Percentiles rank a stretch among this genome's conserved stretches.
phyloP scores from a whole-genome alignment of 345 rosid genomes.

The Toxicodendron radicans region DNA sequence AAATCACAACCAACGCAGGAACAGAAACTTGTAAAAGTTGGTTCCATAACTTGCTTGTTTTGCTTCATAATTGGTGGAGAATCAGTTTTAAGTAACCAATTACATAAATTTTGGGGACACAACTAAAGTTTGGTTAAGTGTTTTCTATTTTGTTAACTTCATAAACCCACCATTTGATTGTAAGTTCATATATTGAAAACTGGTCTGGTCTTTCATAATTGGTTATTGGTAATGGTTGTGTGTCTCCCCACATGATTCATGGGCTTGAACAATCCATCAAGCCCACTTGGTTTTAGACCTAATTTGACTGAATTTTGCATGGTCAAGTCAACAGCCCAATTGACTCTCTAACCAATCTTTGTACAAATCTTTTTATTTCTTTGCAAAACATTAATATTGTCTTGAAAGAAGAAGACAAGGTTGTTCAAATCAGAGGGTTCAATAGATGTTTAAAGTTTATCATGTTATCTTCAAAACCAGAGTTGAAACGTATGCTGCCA shows the following conservation, averaged over 20 bases:
- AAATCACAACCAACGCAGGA: conserved; percentile 1
- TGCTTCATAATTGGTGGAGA: neutral
- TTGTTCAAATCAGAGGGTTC: neutral
- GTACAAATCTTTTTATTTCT: too few relatives aligned
- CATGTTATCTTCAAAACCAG: conserved; percentile 19
- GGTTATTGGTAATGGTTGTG: neutral
- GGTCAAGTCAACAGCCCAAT: neutral
- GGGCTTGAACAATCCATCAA: too few relatives aligned
- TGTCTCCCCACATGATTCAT: too few relatives aligned
- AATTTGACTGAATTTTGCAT: too few relatives aligned
- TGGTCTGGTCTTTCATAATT: neutral
- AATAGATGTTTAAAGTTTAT: conserved; percentile 13
- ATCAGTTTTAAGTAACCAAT: neutral
- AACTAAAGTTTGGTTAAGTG: neutral
- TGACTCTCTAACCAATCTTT: too few relatives aligned
- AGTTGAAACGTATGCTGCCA: neutral
- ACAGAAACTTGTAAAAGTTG: neutral
- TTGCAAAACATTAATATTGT: too few relatives aligned
- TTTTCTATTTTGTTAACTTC: too few relatives aligned
- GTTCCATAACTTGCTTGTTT: neutral
- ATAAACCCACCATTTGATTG: too few relatives aligned
- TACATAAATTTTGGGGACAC: neutral
- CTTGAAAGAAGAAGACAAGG: neutral
- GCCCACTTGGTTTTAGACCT: too few relatives aligned
- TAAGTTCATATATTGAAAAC: neutral